Conservation (phyloP, 2,329 filamentous ascomycete genomes). For the Ophiocordyceps unilateralis region DNA sequence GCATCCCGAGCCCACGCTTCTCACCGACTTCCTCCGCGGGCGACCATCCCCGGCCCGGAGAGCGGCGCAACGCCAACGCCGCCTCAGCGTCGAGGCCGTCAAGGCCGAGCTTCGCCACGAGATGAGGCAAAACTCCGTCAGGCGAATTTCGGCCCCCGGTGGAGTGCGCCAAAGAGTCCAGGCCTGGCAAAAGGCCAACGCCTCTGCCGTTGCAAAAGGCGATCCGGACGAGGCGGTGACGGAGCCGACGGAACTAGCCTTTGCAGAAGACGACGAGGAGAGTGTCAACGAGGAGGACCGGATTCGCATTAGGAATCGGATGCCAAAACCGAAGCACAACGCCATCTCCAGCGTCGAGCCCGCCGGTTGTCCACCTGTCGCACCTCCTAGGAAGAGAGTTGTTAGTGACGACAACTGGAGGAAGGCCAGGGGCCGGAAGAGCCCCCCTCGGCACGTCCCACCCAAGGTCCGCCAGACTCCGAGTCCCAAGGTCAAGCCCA, state of each 20-base stretch:
- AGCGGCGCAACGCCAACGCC: slow-evolving; percentile 31
- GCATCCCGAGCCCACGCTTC: slow-evolving; percentile 24
- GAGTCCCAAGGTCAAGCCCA: slow-evolving; percentile 10
- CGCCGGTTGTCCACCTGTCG: slow-evolving; percentile 13
- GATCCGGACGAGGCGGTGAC: slow-evolving; percentile 34
- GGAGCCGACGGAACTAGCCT: slow-evolving; percentile 44
- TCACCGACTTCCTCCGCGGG: slow-evolving; percentile 40
- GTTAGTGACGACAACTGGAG: slow-evolving; percentile 88
- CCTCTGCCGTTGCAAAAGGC: slow-evolving; percentile 38
- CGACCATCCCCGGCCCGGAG: slow-evolving; percentile 37
- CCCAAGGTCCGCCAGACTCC: slow-evolving; percentile 15
- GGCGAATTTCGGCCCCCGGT: slow-evolving; percentile 41
- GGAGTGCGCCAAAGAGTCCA: slow-evolving; percentile 66
- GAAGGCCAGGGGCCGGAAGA: slow-evolving; percentile 37
- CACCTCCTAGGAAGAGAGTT: slow-evolving; percentile 74
- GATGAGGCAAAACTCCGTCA: slow-evolving; percentile 41
- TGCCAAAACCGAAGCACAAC: slow-evolving; percentile 21
- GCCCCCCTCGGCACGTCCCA: slow-evolving; percentile 23
- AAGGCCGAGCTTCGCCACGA: slow-evolving; percentile 33
- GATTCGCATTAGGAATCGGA: slow-evolving; percentile 35
- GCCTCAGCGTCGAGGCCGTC: slow-evolving; percentile 41
- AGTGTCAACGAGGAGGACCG: slow-evolving; percentile 46
- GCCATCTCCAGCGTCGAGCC: slow-evolving; percentile 2
- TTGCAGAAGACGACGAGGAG: slow-evolving; percentile 35
- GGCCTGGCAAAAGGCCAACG: slow-evolving; percentile 69